phyloP scores from a whole-genome alignment of 441 rosid species.

The Omphalea diandra region DNA sequence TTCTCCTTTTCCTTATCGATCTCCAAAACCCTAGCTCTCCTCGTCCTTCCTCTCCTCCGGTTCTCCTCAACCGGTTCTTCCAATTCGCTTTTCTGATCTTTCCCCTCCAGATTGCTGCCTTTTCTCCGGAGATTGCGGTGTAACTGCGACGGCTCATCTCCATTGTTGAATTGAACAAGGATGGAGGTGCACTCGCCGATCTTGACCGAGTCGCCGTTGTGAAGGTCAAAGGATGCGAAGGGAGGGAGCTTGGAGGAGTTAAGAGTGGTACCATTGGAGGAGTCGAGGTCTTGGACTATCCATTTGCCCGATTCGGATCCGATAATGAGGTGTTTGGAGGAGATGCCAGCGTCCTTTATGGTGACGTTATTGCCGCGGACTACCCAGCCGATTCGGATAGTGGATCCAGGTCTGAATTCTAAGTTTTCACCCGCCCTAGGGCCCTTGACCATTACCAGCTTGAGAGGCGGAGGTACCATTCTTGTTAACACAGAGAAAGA shows the following conservation, averaged over 20 bases:
- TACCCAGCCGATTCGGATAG: constrained; percentile 57
- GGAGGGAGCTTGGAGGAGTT: constrained; percentile 41
- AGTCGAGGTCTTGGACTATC: constrained; percentile 61
- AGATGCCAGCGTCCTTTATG: constrained; percentile 69
- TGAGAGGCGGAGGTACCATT: constrained; percentile 44
- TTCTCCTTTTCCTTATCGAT: constrained; percentile 1
- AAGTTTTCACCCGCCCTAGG: constrained; percentile 66
- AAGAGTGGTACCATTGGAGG: constrained; percentile 74
- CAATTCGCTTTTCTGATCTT: too few species aligned
- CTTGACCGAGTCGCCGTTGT: constrained; percentile 50
- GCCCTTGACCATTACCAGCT: constrained; percentile 47
- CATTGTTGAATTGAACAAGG: constrained; percentile 28
- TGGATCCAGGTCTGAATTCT: constrained; percentile 46
- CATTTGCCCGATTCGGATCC: constrained; percentile 50
- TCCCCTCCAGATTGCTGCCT: too few species aligned
- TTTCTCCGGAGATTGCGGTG: constrained; percentile 37
- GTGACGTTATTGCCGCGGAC: constrained; percentile 65
- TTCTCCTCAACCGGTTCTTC: constrained; percentile 4
- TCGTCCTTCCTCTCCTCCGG: constrained; percentile 31
- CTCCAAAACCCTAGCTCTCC: constrained; percentile 25
- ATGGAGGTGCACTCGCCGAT: constrained; percentile 61
- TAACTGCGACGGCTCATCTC: constrained; percentile 21
- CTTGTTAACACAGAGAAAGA: neutral
- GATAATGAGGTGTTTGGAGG: constrained; percentile 65
- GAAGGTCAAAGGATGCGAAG: constrained; percentile 36